Base-by-base conservation (phyloP, 2,329 filamentous ascomycete genomes). In the Dactylellina sp. region DNA sequence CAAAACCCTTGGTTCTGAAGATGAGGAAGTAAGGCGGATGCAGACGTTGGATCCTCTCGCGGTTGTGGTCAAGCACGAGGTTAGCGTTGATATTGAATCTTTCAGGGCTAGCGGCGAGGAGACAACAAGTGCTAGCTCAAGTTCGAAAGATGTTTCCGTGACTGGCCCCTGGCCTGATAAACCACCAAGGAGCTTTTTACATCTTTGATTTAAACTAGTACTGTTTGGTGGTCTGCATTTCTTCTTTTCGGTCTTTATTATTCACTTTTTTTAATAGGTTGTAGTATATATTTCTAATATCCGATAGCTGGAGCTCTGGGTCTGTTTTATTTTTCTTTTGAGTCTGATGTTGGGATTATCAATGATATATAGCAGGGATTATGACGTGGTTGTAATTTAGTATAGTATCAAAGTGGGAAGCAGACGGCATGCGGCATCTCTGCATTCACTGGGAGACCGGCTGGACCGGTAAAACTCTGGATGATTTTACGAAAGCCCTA, bases 21-120 rank as follows among this genome's bases (percentile, higher is more conserved):
- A 74, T 12, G 61, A 74, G 12, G 70, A 74, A 44, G 56, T 65
- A 6, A 22, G 61, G 16, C 47, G 46, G 7, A 74, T 74, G 39
- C 53, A 66, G 16, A 66, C 47, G 12, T 50, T 53, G 32, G 55
- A 65, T n/a, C 70, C 61, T 11, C 53, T 74, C 6, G 56, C 47
- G 5, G 70, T 74, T 1, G 61, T 66, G 5, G 61, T 74, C 3
- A 74, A 74, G 40, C 70, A 66, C 24, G 70, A 74, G n/a, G 32
- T 74, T 24, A 74, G 39, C 11, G 55, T 74, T 50, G 70, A 74
- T 28, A 32, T 74, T 18, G 70, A 74, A 32, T 74, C 70, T 14
- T 32, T 74, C 37, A 57, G 70, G 24, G 61, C 32, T 28, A 66
- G 61, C 32, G 40, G 61, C 18, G 70, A 74, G n/a, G 61, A 74